phyloP scores from a whole-genome alignment of 495 filamentous ascomycete genomes.

The Penicillium pulvis region DNA sequence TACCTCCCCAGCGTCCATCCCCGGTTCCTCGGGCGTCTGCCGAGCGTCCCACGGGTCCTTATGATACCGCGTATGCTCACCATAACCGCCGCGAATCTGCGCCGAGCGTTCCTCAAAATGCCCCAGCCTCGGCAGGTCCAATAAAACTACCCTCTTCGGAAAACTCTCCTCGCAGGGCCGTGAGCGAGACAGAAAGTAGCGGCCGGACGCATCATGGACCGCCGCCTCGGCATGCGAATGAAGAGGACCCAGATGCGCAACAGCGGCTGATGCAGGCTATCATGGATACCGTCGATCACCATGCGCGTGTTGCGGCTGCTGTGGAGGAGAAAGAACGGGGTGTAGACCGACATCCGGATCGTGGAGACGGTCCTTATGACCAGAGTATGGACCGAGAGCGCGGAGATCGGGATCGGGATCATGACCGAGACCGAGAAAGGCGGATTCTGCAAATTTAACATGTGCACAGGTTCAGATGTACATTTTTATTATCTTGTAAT shows the following conservation, averaged over 20 bases:
- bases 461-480: neutral
- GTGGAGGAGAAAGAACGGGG: slow-evolving; percentile 37
- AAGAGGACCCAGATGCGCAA: slow-evolving; percentile 49
- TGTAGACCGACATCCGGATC: slow-evolving; percentile 19
- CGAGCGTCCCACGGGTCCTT: slow-evolving; percentile 16
- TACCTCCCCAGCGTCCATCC: neutral
- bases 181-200: slow-evolving; percentile 43
- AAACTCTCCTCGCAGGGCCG: slow-evolving; percentile 42
- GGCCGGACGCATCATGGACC: slow-evolving; percentile 24
- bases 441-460: neutral
- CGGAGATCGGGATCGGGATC: slow-evolving; percentile 32
- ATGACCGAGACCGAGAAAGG: slow-evolving; percentile 28
- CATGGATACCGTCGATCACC: slow-evolving; percentile 48
- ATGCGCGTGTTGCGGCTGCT: slow-evolving; percentile 38
- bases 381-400: slow-evolving; percentile 15
- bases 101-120: slow-evolving; percentile 24
- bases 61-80: slow-evolving; percentile 12
- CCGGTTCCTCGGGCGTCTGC: slow-evolving; percentile 15
- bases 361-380: slow-evolving; percentile 12
- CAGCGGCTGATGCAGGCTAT: slow-evolving; percentile 52
- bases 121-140: slow-evolving; percentile 14
- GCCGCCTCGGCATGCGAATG: slow-evolving; percentile 23
- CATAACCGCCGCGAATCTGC: slow-evolving; percentile 39
- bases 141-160: slow-evolving; percentile 18
- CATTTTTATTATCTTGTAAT: neutral